Conservation (phyloP, 257 asterid species). For the Voacanga thouarsii region DNA sequence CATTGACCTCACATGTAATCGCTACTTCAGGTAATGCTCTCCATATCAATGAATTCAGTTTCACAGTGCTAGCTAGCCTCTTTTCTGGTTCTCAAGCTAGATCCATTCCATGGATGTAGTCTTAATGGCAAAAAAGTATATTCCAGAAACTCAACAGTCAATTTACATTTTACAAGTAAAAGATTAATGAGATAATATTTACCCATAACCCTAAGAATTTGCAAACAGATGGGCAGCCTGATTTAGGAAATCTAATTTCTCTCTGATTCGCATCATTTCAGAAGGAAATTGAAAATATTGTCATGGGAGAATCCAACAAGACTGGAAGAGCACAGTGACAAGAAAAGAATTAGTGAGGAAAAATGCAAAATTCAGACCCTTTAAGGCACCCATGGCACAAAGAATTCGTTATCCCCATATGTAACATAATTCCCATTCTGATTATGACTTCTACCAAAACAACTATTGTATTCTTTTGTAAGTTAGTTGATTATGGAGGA, state of each 20-base stretch:
- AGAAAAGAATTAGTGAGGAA: background rate
- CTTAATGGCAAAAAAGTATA: background rate
- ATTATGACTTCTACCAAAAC: background rate
- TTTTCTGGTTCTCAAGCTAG: background rate
- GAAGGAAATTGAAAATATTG: background rate
- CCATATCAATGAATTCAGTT: background rate
- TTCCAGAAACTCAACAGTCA: background rate
- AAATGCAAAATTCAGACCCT: background rate
- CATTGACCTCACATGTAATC: background rate
- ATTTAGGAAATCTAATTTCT: background rate
- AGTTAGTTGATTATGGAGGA: background rate
- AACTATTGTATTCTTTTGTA: background rate
- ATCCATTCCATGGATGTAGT: background rate
- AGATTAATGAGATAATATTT: no score
- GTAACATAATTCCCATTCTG: background rate
- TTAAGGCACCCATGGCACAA: no score
- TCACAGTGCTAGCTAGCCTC: background rate
- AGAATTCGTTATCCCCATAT: background rate
- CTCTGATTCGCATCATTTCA: background rate
- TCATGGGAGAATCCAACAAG: background rate
- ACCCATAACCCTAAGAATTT: no score
- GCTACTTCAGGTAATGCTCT: background rate
- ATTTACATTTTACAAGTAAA: background rate
- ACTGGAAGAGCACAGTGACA: background rate
- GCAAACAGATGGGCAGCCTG: background rate